Evolutionary conservation across 768 basidiomycete genomes (phyloP), one percentile per base, ranked within the genome.

Genomic region (Melanogaster broomeanus): DNA sequence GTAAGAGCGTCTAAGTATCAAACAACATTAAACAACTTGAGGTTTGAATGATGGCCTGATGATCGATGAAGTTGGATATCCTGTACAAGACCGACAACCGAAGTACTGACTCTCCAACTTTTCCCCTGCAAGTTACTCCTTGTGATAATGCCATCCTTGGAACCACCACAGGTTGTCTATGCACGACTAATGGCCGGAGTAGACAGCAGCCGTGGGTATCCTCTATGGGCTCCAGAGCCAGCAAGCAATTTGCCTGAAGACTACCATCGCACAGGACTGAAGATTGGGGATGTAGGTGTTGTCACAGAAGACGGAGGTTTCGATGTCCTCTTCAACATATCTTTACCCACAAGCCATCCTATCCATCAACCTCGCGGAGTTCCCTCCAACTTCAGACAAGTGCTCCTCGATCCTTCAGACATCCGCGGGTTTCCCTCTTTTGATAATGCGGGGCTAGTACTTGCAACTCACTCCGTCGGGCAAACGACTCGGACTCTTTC

Each of bases 281-380:
- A 52, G 27, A 72, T 75, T 37, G 74, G 75, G 3, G 75, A 76
- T 45, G 68, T 76, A 11, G 72, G 72, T 10, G 62, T 74, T n/a
- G 51, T 76, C 22, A 62, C 69, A 3, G 61, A 61, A 13, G 55
- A 63, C 44, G 74, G 74, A 42, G 55, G 53, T 7, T 76, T 77
- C 30, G 66, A 69, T 44, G 67, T 69, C 40, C 63, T 73, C 7
- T 76, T 75, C 60, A 75, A 74, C 50, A 62, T 75, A 8, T 71
- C 67, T 37, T 47, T 69, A 2, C 60, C 72, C 41, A 49, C 55
- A 19, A 54, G 55, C 31, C 54, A 71, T 41, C 68, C 67, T 31
- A 62, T 72, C 42, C 65, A 74, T 30, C 46, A 48, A 2, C 59
- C 53, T 7, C 51, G 54, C 6, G 60, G 62, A 12, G 62, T 73